Base-by-base conservation (phyloP, 768 basidiomycete genomes). In the Agaricus subrufescens region DNA sequence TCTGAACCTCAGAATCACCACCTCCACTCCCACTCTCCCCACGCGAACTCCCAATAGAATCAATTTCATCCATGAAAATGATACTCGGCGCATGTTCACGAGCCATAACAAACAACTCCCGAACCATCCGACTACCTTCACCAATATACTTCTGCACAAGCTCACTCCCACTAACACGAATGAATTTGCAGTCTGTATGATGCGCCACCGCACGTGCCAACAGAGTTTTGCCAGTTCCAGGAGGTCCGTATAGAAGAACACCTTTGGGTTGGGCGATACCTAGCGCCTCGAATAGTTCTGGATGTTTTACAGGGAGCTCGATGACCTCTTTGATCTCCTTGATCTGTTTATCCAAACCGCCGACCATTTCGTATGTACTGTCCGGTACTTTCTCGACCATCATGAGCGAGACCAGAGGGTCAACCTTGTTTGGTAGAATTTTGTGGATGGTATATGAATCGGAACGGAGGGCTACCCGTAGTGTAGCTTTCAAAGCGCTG, bases 361-460 rank as follows among this genome's bases (percentile, higher is more conserved):
- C 97, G 58, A 99, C 96, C 95, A 98, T 98, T 73, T 98, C 97
- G 73, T 99, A 99, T 30, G 97, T 98, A 72, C 91, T 94, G 71
- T 98, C 96, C 0, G 96, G 96, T 0, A 98, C 96, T 71, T 99
- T 99, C 74, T 99, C 96, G 10, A 98, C 96, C 95, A 98, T 98
- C 97, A 98, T 98, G 60, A 98, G 84, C 19, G 94, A 97, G 30
- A 98, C 95, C 40, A 98, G 86, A 3, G 97, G 96, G 71, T 98
- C 97, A 64, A 98, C 90, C 75, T 99, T 98, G 78, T 94, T 97
- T 0, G 94, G 94, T 0, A 98, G 77, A 63, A 98, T 91, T 71
- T 92, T 94, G 81, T 98, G 96, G 60, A 98, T 89, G 46, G 91
- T 91, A 72, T 98, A 98, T 3, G 86, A 92, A 69, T 98, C 96